phyloP scores from a whole-genome alignment of 208 protist species.

The Trypanosoma melophagium region DNA sequence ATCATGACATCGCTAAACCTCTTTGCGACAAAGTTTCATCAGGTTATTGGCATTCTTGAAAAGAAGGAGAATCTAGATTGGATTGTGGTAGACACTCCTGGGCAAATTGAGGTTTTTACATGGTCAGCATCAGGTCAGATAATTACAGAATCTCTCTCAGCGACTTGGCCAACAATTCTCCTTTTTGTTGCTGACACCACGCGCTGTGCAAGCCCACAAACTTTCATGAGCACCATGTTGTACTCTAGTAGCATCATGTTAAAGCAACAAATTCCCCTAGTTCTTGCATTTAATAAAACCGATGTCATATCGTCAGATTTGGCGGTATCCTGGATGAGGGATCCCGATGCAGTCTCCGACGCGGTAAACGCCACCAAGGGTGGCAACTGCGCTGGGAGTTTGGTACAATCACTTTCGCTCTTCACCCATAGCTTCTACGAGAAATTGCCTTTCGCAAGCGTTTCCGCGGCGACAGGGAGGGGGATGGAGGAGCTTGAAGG shows the following conservation, averaged over 20 bases:
- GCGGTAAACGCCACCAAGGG: constrained; percentile 58
- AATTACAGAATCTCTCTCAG: constrained; percentile 95
- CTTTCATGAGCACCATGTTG: constrained; percentile 99
- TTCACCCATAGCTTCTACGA: constrained; percentile 98
- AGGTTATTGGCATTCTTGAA: constrained; percentile 94
- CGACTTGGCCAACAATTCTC: constrained; percentile 94
- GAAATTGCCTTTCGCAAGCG: constrained; percentile 80
- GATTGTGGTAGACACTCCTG: constrained; percentile 98
- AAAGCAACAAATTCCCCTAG: constrained; percentile 97
- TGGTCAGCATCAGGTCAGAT: constrained; percentile 98
- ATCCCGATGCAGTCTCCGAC: constrained; percentile 88
- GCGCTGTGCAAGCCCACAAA: constrained; percentile 91
- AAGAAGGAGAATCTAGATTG: constrained; percentile 85
- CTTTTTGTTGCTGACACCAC: constrained; percentile 98
- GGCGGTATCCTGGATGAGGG: constrained; percentile 93
- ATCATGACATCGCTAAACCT: constrained; percentile 99
- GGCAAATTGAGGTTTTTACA: constrained; percentile 99
- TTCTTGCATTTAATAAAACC: constrained; percentile 98
- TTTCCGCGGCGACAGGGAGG: constrained; percentile 92
- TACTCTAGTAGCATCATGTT: constrained; percentile 99
- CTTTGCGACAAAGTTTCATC: constrained; percentile 98
- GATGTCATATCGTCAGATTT: constrained; percentile 91
- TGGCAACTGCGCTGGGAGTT: constrained; percentile 86
- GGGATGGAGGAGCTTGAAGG: constrained; percentile 91
- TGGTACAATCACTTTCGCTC: constrained; percentile 94